Evolutionary conservation across 2,329 filamentous ascomycete species (phyloP), one percentile per base, ranked within the genome.

Genomic region (Pleurostoma richardsiae): DNA sequence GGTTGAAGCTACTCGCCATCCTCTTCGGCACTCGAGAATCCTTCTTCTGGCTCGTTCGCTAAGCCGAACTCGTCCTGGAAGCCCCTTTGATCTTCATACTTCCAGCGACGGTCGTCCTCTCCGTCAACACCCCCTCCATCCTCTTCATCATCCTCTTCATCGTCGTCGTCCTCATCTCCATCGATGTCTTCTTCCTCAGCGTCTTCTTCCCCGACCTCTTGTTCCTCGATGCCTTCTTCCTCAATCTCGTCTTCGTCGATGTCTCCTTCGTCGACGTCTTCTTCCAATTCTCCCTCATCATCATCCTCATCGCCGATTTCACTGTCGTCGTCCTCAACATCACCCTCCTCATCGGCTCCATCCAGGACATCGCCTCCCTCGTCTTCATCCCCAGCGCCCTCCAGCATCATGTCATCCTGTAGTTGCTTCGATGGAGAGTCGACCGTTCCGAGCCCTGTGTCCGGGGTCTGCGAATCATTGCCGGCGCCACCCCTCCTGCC

Each of bases 261-360:
- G 8, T 63, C 52, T 7, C 50, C 54, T 1, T 51, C 52, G 3
- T 50, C 52, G 2, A 43, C 48, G 5, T 52, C 58, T 30, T 59
- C 54, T 29, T 59, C 59, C 30, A 52, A 55, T n/a, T 56, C 58
- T 26, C 31, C 46, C 30, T 54, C 54, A 10, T 54, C 55, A 4
- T 55, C 51, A 1, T 52, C 50, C 10, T 49, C 54, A 10, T 55
- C 56, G 5, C 55, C 52, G 29, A 53, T 50, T 29, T 59, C 56
- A 19, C 59, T 60, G 29, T 65, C 60, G 8, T 57, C 58, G 8
- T 61, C 56, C 40, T 58, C 57, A 50, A 55, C 57, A 4, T 57
- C 52, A 46, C 57, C 59, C 29, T 59, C 54, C 28, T 53, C 49
- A 29, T 55, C 51, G 3, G 45, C 33, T 36, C 8, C 33, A 8